Evolutionary conservation across 148 eudicot species (phyloP), one percentile per base, ranked within the genome.

Genomic region (Talinum fruticosum): DNA sequence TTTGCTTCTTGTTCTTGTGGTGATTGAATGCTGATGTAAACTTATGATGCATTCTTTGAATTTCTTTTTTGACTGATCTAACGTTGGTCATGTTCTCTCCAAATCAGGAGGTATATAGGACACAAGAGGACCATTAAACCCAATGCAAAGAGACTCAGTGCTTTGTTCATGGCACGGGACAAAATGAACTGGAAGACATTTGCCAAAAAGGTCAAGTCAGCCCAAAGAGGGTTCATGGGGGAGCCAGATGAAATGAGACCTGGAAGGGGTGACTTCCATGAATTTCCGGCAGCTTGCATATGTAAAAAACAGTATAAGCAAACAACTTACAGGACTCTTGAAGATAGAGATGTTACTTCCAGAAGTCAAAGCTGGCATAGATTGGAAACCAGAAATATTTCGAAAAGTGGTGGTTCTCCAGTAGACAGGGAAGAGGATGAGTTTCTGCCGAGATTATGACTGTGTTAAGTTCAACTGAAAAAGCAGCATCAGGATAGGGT

Each of bases 41-140:
- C 28, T 57, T 57, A 23, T 3, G 5, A 51, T 8, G 12, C 64
- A 57, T 6, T 6, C 8, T 57, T n/a, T n/a, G n/a, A n/a, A n/a
- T n/a, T n/a, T n/a, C n/a, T n/a, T n/a, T 57, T 23, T 23, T 23
- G 0, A 57, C 26, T 28, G 34, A 62, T 62, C 66, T 62, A 28
- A 62, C 66, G 1, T 62, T 26, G 29, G 66, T 13, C 33, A 62
- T 10, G 26, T 28, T 26, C 18, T 62, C 32, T 62, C 66, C 34
- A 62, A 28, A 62, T 12, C 71, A 96, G 98, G 98, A 88, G 99
- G 84, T 96, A 94, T 73, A 87, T 89, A 89, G 99, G 99, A 37
- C 99, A 96, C 83, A 96, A 93, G 75, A 87, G 98, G 76, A 96
- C 99, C 44, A 87, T 96, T 61, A 87, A 93, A 76, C 99, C 99